Evolutionary conservation across 1,139 yeast species (phyloP), one percentile per base, ranked within the genome.

Genomic region (Groenewaldozyma auringiensis): DNA sequence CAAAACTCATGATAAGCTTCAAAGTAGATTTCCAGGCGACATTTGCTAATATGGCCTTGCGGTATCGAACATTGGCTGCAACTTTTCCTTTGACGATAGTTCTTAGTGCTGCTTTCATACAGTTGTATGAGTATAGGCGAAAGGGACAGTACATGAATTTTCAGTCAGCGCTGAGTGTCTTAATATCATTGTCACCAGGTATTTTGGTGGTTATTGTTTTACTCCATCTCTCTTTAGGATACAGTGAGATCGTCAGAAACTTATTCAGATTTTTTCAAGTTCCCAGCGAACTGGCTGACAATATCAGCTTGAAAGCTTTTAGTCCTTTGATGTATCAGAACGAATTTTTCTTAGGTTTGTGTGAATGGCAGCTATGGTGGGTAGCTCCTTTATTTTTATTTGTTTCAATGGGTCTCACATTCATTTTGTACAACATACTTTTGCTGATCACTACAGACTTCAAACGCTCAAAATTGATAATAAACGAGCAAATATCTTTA

Each of bases 261-360:
- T 2, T 53, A 1, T 37, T 54, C 2, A 47, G 58, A 9, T 11
- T 44, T 1, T 39, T 58, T 2, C 59, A 59, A 42, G 44, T 56
- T 3, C 62, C 63, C 8, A 47, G 56, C 21, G 54, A 52, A 22
- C 20, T 41, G 11, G 47, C 46, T 8, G 53, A 55, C 33, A 46
- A 50, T 21, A 47, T 40, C 17, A 53, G 53, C 4, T 42, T 57
- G 40, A 37, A 47, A 6, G 47, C 48, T 8, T 53, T 55, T 41
- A 36, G 45, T 43, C 40, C 56, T 2, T 44, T 52, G 59, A 43
- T 69, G 66, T 48, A 57, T 62, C 58, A 53, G 31, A 53, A 53
- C 21, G 62, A 59, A 8, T 78, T 75, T 54, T 81, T 73, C 54
- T 61, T 84, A 46, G 92, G 94, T 0, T 61, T 81, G 4, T 77